These are phyloP conservation scores for Andrographis paniculata DNA, from an alignment of 305 asterid species.

Conservation along the genomic window DNA sequence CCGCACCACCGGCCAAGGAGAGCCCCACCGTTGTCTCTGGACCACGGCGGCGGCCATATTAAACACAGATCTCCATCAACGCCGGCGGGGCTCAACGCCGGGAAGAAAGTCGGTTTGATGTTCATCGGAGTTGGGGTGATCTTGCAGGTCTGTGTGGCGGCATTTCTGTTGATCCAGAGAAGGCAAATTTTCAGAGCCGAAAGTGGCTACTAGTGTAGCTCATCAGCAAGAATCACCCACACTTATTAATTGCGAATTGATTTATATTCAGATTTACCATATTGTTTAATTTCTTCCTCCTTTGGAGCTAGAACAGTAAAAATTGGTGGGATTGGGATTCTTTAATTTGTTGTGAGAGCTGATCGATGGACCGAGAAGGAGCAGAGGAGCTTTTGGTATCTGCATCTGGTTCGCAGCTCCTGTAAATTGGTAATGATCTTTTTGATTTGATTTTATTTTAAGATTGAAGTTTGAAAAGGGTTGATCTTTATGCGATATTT, in stretches of 20 bases:
- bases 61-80: constrained; percentile 18
- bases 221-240: constrained; percentile 2
- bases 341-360: constrained; percentile 13
- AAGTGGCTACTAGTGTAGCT: constrained; percentile 14
- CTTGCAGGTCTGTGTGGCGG: constrained; percentile 65
- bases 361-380: constrained; percentile 17
- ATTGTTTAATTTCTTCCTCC: constrained; percentile 12
- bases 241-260: background rate
- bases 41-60: constrained; percentile 10
- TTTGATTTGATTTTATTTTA: constrained; percentile 20
- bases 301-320: no score
- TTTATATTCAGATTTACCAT: constrained; percentile 3
- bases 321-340: constrained; percentile 21
- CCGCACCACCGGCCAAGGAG: constrained; percentile 31
- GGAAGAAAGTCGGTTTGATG: constrained; percentile 59
- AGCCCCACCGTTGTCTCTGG: constrained; percentile 25
- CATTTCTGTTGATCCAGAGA: constrained; percentile 55
- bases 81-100: constrained; percentile 36
- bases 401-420: constrained; percentile 33
- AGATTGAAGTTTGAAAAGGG: no score
- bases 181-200: constrained; percentile 40
- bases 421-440: constrained; percentile 54
- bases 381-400: constrained; percentile 19
- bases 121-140: constrained; percentile 53
- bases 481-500: background rate